Evolutionary conservation across 352 stramenopile genomes (phyloP).

Genomic region (Globisporangium cystogenes): DNA sequence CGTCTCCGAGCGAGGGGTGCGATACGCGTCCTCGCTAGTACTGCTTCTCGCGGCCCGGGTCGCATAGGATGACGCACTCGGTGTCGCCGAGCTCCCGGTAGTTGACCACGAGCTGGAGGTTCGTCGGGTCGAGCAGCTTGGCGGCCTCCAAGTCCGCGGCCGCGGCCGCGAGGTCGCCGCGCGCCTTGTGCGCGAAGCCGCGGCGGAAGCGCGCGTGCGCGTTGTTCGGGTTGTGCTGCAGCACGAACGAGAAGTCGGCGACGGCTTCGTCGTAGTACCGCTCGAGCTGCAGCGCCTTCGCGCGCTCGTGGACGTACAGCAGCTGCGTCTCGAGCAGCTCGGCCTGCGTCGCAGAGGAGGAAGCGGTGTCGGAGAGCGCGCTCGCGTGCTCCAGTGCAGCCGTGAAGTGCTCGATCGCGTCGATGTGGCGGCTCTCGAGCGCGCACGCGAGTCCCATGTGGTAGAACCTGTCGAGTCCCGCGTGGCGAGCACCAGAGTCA

Average conservation of each 20-base stretch:
- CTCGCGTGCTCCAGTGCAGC: slow-evolving; percentile 24
- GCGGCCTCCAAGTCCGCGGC: slow-evolving; percentile 70
- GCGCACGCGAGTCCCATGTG: slow-evolving; percentile 59
- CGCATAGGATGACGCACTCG: slow-evolving; percentile 67
- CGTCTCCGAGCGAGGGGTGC: too few species aligned
- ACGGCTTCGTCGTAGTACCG: slow-evolving; percentile 60
- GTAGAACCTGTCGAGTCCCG: slow-evolving; percentile 41
- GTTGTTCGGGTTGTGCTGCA: slow-evolving; percentile 69
- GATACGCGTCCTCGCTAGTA: slow-evolving; percentile 28
- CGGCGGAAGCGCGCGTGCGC: slow-evolving; percentile 81
- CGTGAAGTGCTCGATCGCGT: slow-evolving; percentile 70
- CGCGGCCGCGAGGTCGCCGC: slow-evolving; percentile 48
- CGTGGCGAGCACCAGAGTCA: not conserved
- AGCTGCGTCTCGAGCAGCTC: slow-evolving; percentile 18
- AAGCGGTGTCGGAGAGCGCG: not conserved
- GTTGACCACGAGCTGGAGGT: slow-evolving; percentile 70
- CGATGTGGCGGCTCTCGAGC: slow-evolving; percentile 37
- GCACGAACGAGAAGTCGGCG: slow-evolving; percentile 68
- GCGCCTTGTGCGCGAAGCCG: slow-evolving; percentile 61
- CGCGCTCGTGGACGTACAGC: slow-evolving; percentile 66
- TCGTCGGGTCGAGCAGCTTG: slow-evolving; percentile 52
- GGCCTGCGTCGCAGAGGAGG: not conserved
- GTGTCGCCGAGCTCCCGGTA: slow-evolving; percentile 71
- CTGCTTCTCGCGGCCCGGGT: slow-evolving; percentile 51
- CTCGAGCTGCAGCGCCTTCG: slow-evolving; percentile 76